A percentile compares a stretch with the other conserved stretches of the same genome.
phyloP scores from a whole-genome alignment of 768 basidiomycete genomes.

The Plicaturopsis crispa region DNA sequence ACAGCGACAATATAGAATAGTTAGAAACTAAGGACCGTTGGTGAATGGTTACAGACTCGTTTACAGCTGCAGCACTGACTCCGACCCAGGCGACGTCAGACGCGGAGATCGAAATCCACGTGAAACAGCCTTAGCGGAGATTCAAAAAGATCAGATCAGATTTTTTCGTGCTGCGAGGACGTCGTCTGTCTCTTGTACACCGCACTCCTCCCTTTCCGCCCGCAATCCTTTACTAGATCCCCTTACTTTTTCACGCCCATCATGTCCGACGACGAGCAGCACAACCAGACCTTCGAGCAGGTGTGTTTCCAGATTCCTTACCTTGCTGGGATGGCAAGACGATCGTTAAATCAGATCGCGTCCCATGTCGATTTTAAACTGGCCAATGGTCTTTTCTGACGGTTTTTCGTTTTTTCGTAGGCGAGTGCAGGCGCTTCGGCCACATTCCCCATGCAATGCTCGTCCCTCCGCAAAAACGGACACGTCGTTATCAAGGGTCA shows the following conservation, averaged over 20 bases:
- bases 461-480: slow-evolving; percentile 87
- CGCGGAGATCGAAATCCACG: no score
- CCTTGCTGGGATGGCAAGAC: no score
- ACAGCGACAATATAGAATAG: no score
- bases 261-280: slow-evolving; percentile 86
- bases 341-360: no score
- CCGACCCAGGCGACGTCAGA: background rate
- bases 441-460: slow-evolving; percentile 91
- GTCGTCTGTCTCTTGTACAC: slow-evolving; percentile 14
- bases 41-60: background rate
- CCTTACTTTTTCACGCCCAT: no score
- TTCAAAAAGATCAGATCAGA: slow-evolving; percentile 23
- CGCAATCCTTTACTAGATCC: no score
- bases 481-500: slow-evolving; percentile 93
- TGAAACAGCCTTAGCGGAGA: no score
- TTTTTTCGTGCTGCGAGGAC: no score
- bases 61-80: background rate
- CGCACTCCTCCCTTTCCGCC: slow-evolving; percentile 14
- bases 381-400: slow-evolving; percentile 9
- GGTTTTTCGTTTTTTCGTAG: slow-evolving; percentile 26
- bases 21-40: background rate
- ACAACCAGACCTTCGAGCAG: slow-evolving; percentile 84
- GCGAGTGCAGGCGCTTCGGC: slow-evolving; percentile 66
- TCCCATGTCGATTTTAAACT: slow-evolving; percentile 11
- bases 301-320: slow-evolving; percentile 29